Evolutionary conservation across 257 asterid species (phyloP).

Genomic region (Solanum bulbocastanum): DNA sequence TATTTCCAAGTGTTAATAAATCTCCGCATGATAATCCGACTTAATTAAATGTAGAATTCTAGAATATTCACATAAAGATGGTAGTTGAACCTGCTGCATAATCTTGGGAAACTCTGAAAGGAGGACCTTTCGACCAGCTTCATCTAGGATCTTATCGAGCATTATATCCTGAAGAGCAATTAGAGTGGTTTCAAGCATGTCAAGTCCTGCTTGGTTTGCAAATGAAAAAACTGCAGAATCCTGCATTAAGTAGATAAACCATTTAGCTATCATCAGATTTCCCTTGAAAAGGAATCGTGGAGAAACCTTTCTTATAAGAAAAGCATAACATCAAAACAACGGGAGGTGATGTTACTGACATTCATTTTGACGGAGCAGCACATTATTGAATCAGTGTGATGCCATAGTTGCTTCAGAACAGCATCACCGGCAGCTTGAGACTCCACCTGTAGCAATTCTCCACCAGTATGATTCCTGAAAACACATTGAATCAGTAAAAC

Average conservation of each 20-base stretch:
- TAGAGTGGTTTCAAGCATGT: conserved; percentile 93
- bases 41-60: not conserved
- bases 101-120: conserved; percentile 79
- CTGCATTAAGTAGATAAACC: conserved; percentile 24
- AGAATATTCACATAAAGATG: not conserved
- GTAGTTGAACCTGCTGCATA: conserved; percentile 76
- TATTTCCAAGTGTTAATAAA: not conserved
- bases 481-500: not conserved
- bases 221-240: conserved; percentile 79
- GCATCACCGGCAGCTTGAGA: conserved; percentile 46
- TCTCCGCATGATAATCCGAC: not conserved
- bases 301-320: not conserved
- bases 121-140: conserved; percentile 71
- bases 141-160: conserved; percentile 85
- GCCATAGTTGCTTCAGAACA: conserved; percentile 79
- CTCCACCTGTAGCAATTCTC: conserved; percentile 49
- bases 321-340: not conserved
- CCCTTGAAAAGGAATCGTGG: not conserved
- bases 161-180: conserved; percentile 86
- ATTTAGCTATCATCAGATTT: not conserved
- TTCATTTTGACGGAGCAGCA: conserved; percentile 88
- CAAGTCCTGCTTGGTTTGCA: conserved; percentile 93
- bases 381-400: conserved; percentile 81
- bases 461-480: conserved; percentile 69
- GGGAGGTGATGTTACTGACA: conserved; percentile 21